Percentiles rank a stretch among this genome's conserved stretches.
phyloP scores from a whole-genome alignment of 305 asterid species.

The Ilex paraguariensis region DNA sequence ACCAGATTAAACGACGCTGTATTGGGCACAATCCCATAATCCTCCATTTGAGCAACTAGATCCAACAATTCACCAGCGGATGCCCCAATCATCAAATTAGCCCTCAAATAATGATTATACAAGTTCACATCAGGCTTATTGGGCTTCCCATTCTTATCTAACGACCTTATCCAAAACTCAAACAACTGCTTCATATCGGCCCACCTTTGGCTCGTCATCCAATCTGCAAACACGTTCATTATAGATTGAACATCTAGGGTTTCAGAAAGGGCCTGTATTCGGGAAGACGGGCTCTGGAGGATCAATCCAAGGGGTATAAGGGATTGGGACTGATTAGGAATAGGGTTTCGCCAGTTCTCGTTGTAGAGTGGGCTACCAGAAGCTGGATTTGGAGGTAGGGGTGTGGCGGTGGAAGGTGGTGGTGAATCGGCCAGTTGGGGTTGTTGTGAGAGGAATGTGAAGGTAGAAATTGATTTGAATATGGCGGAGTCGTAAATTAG shows the following conservation, averaged over 20 bases:
- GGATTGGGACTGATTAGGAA: conserved; percentile 22
- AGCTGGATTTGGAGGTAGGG: conserved; percentile 71
- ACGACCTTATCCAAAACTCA: conserved; percentile 62
- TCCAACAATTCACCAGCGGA: conserved; percentile 48
- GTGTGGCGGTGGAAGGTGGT: conserved; percentile 23
- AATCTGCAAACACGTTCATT: conserved; percentile 51
- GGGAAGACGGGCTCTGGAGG: conserved; percentile 17
- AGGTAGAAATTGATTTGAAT: conserved; percentile 57
- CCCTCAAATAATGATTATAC: conserved; percentile 68
- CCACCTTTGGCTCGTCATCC: conserved; percentile 69
- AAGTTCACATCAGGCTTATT: conserved; percentile 68
- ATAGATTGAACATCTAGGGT: conserved; percentile 45
- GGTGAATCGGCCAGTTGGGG: conserved; percentile 49
- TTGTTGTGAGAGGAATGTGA: conserved; percentile 54
- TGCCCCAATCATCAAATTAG: conserved; percentile 61
- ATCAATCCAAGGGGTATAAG: conserved; percentile 44
- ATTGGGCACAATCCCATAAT: conserved; percentile 45
- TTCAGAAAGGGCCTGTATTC: conserved; percentile 35
- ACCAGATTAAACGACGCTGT: conserved; percentile 71
- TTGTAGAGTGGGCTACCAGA: conserved; percentile 62
- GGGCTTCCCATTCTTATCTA: conserved; percentile 69
- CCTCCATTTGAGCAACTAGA: conserved; percentile 49
- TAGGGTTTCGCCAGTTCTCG: conserved; percentile 63
- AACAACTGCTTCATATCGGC: conserved; percentile 61
- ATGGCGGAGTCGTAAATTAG: conserved; percentile 13